These are phyloP conservation scores for Trichosporon ovoides DNA, from an alignment of 1,284 basidiomycete species.

Conservation along the genomic window DNA sequence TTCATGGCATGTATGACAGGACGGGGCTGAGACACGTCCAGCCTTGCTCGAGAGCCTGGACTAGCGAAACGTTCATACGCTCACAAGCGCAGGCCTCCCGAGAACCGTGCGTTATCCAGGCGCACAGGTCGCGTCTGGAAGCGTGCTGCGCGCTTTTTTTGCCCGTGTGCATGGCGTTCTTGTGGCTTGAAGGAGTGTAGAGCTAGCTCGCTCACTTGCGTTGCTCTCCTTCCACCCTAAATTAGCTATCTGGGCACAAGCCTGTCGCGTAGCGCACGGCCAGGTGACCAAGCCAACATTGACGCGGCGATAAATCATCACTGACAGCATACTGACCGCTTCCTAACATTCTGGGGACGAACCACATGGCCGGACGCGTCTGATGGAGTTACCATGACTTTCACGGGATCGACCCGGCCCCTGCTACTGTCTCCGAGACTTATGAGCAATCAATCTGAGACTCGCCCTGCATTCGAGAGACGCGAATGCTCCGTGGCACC, in stretches of 20 bases:
- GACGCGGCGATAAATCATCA: too few relatives aligned
- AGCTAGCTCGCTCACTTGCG: not conserved
- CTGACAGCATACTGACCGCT: not conserved
- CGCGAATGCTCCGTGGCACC: not conserved
- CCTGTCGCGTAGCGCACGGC: not conserved
- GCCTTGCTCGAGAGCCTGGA: not conserved
- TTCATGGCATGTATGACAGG: not conserved
- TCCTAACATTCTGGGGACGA: too few relatives aligned
- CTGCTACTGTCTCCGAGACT: not conserved
- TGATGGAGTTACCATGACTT: not conserved
- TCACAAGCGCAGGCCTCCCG: not conserved
- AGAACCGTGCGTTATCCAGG: not conserved
- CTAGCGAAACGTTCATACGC: not conserved
- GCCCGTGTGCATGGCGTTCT: not conserved
- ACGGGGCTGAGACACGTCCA: not conserved
- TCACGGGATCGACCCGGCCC: not conserved
- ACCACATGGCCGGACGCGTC: not conserved
- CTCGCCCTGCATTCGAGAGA: not conserved
- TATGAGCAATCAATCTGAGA: not conserved
- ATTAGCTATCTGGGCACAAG: not conserved
- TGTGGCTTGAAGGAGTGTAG: not conserved
- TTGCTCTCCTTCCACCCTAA: not conserved
- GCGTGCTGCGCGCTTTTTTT: not conserved
- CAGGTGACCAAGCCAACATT: conserved; percentile 3
- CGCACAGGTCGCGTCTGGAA: not conserved